Evolutionary conservation across 2,329 filamentous ascomycete genomes (phyloP).

Genomic region (Alternaria tenuissima): DNA sequence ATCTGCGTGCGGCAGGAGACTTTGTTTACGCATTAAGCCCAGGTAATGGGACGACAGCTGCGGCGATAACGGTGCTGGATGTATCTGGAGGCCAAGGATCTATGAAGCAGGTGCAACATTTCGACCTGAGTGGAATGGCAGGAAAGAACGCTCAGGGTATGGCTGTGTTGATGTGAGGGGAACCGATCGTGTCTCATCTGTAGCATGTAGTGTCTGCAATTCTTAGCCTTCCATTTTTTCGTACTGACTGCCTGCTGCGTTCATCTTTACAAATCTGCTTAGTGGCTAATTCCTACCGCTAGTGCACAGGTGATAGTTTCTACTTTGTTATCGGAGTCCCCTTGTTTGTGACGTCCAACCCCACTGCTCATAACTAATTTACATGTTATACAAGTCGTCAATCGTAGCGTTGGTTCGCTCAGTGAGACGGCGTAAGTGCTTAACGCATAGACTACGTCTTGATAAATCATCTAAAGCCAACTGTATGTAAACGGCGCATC

Average conservation of each 20-base stretch:
- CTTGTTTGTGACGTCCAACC: not conserved
- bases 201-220: not conserved
- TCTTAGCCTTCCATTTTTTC: not conserved
- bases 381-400: not conserved
- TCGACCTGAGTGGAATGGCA: constrained; percentile 35
- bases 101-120: constrained; percentile 52
- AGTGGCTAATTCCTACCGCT: not conserved
- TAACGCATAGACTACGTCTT: not conserved
- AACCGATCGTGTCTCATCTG: not conserved
- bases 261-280: not conserved
- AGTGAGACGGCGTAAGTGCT: not conserved
- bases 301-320: not conserved
- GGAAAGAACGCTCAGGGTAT: constrained; percentile 49
- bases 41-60: constrained; percentile 56
- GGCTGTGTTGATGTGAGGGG: constrained; percentile 34
- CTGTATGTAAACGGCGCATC: constrained; percentile 36
- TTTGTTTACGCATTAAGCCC: constrained; percentile 67
- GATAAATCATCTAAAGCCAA: constrained; percentile 1
- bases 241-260: not conserved
- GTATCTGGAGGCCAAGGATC: constrained; percentile 27
- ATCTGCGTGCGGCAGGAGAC: constrained; percentile 61
- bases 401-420: not conserved
- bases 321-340: not conserved
- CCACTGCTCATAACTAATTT: not conserved
- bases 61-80: constrained; percentile 54